A percentile compares a stretch with the other conserved stretches of the same genome.
These are phyloP conservation scores for Inonotus obliquus DNA, from an alignment of 1,284 basidiomycete genomes.

Conservation along the genomic window DNA sequence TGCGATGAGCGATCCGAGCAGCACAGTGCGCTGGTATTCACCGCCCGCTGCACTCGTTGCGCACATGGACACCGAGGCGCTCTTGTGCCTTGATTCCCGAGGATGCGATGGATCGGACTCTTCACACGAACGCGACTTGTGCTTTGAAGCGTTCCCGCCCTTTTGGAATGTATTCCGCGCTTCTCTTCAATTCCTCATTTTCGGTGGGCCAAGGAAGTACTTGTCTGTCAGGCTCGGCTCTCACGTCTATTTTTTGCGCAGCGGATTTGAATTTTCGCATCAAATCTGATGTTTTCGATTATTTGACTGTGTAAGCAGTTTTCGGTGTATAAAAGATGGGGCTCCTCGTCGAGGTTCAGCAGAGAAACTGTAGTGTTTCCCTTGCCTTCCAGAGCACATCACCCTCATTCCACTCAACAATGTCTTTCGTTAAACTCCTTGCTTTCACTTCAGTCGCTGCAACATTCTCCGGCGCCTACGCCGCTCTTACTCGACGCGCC, in stretches of 20 bases:
- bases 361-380: not conserved
- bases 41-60: too few species aligned
- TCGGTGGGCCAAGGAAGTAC: not conserved
- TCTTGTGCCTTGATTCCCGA: not conserved
- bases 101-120: not conserved
- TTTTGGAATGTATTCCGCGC: not conserved
- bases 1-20: too few species aligned
- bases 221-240: not conserved
- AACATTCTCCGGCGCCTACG: constrained; percentile 19
- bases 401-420: constrained; percentile 11
- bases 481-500: constrained; percentile 29
- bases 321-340: not conserved
- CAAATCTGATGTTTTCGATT: not conserved
- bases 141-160: not conserved
- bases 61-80: too few species aligned
- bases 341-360: not conserved
- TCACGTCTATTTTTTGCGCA: not conserved
- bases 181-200: not conserved
- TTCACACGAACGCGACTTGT: not conserved
- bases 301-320: not conserved
- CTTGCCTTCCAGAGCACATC: not conserved
- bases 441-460: constrained; percentile 24
- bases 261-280: not conserved
- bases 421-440: constrained; percentile 28
- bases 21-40: too few species aligned